A percentile compares a stretch with the other conserved stretches of the same genome.
phyloP scores from a whole-genome alignment of 2,329 filamentous ascomycete species.

The Colletotrichum coccodes region DNA sequence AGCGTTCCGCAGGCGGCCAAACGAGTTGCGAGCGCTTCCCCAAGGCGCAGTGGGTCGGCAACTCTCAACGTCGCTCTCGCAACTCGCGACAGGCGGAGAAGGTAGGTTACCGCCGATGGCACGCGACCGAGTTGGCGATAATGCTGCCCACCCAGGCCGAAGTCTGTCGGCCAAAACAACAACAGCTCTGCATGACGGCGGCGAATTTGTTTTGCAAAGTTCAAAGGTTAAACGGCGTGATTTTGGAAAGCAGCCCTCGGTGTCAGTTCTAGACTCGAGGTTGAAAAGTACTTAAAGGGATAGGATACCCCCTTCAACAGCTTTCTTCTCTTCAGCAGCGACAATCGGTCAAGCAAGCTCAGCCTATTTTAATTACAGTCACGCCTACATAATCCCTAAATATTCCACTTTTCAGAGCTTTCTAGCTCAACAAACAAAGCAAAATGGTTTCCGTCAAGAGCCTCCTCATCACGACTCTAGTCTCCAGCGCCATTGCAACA shows the following conservation, averaged over 20 bases:
- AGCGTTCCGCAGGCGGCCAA: neutral
- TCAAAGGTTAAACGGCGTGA: neutral
- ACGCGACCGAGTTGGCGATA: neutral
- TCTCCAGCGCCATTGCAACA: conserved; percentile 1
- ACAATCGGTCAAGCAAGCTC: neutral
- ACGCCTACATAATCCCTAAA: neutral
- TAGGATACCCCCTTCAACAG: neutral
- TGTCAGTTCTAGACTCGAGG: neutral
- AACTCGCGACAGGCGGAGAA: neutral
- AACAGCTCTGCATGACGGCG: conserved; percentile 7
- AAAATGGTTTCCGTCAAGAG: conserved; percentile 23
- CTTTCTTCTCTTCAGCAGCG: neutral
- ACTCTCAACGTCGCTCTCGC: conserved; percentile 13
- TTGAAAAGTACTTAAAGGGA: conserved; percentile 1
- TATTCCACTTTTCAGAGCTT: neutral
- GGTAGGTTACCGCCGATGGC: neutral
- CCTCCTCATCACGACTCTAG: conserved; percentile 4
- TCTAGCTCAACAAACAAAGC: neutral
- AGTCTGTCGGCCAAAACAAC: neutral
- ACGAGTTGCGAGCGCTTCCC: neutral
- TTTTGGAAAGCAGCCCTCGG: neutral
- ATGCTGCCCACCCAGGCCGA: neutral
- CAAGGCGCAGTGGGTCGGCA: neutral
- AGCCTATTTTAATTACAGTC: too few species aligned
- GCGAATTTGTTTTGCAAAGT: neutral